A percentile compares a stretch with the other conserved stretches of the same genome.
These are phyloP conservation scores for Thielaviopsis musarum DNA, from an alignment of 2,329 filamentous ascomycete species.

Conservation along the genomic window DNA sequence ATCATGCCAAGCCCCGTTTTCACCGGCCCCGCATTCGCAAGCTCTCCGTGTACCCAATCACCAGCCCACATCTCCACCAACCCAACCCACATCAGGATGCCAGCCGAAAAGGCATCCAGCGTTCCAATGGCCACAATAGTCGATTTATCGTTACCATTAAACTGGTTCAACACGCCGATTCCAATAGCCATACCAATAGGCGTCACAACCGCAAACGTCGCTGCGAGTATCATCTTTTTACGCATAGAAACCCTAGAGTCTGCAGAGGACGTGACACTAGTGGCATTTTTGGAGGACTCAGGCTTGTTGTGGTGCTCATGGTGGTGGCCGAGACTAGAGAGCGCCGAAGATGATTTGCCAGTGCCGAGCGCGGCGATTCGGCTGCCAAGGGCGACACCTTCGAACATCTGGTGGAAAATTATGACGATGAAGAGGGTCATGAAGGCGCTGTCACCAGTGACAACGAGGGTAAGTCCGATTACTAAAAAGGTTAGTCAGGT, in stretches of 20 bases:
- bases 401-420: conserved; percentile 64
- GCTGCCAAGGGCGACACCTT: conserved; percentile 56
- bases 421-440: conserved; percentile 48
- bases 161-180: conserved; percentile 49
- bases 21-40: conserved; percentile 32
- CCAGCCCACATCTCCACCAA: conserved; percentile 65
- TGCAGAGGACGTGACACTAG: conserved; percentile 6
- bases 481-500: conserved; percentile 22
- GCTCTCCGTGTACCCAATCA: conserved; percentile 51
- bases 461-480: conserved; percentile 47
- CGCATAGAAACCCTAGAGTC: conserved; percentile 20
- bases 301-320: conserved; percentile 6
- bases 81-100: conserved; percentile 65
- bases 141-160: conserved; percentile 55
- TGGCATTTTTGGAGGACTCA: conserved; percentile 2
- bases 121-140: conserved; percentile 59
- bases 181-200: conserved; percentile 70
- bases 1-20: conserved; percentile 33
- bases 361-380: conserved; percentile 45
- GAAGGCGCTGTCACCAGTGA: conserved; percentile 39
- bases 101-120: conserved; percentile 55
- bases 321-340: conserved; percentile 15
- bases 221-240: conserved; percentile 44
- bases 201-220: conserved; percentile 51
- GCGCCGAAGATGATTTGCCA: conserved; percentile 6